Conservation (phyloP, 768 basidiomycete genomes). For the Lactarius deliciosus region DNA sequence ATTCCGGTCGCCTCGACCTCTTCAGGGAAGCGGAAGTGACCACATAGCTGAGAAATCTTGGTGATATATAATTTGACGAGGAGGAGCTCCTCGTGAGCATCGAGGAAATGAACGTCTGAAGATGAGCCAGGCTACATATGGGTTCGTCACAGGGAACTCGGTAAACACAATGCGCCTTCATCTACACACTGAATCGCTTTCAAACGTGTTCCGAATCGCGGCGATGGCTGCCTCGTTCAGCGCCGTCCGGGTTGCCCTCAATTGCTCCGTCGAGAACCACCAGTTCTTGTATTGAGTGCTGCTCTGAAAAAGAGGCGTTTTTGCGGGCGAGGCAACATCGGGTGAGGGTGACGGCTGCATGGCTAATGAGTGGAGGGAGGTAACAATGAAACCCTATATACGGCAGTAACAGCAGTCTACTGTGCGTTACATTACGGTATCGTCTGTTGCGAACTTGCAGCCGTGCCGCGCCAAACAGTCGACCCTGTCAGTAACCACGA, state of each 20-base stretch:
- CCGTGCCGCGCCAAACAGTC: too few species aligned
- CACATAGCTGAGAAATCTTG: slow-evolving; percentile 83
- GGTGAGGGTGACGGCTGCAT: slow-evolving; percentile 23
- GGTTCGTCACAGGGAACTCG: slow-evolving; percentile 1
- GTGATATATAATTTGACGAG: slow-evolving; percentile 87
- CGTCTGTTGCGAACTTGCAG: too few species aligned
- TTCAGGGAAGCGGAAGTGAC: slow-evolving; percentile 84
- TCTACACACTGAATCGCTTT: slow-evolving; percentile 68
- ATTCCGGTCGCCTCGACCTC: slow-evolving; percentile 92
- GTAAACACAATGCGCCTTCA: neutral
- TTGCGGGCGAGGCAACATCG: slow-evolving; percentile 30
- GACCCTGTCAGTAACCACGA: too few species aligned
- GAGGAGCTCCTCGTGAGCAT: slow-evolving; percentile 78
- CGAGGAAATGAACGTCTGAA: slow-evolving; percentile 67
- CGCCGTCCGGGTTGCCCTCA: slow-evolving; percentile 57
- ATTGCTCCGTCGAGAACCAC: slow-evolving; percentile 75
- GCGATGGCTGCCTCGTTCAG: slow-evolving; percentile 77
- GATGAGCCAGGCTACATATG: slow-evolving; percentile 66
- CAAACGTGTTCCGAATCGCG: slow-evolving; percentile 74
- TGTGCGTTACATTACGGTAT: neutral
- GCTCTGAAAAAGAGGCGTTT: slow-evolving; percentile 61
- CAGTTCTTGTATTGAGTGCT: slow-evolving; percentile 86
- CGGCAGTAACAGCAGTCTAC: too few species aligned
- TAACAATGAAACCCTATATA: neutral
- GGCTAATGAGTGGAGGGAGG: neutral